Base-by-base conservation (phyloP, 176 grass and related monocot species). In the Oryza nivara region DNA sequence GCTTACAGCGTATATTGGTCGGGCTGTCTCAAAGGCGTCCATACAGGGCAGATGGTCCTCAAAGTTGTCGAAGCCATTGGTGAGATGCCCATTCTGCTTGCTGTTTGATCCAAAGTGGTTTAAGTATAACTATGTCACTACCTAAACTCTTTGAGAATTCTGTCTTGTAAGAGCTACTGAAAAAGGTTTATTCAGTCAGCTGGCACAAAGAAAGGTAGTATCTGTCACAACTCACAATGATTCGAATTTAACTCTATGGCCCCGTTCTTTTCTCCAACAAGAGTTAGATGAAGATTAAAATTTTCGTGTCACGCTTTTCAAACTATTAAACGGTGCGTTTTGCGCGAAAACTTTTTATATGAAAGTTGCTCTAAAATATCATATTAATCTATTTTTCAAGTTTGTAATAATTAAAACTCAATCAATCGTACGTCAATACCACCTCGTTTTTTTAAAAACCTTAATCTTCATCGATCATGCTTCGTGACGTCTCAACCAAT, bases 31-130 rank as follows among this genome's bases (percentile, higher is more conserved):
- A 86, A 83, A 65, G 96, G 96, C 11, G 66, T 94, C 65, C 96
- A 98, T 61, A 82, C 93, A 35, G 96, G 96, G 36, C 77, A 98
- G 84, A 98, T 98, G 96, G 96, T 98, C 54, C 96, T 98, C 70
- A 90, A 92, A 70, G 83, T 98, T 9, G 96, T 98, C 2, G 93
- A 95, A 80, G 96, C 96, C 68, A 98, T 98, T 72, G 96, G 96
- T 96, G 49, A 91, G 77, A 68, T 56, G 2, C 20, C 10, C 7
- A 54, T 48, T 87, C 40, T 71, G 11, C 16, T 58, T 11, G 47
- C 28, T 45, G 19, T 25, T 28, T 71, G 66, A 70, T 49, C 47
- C 47, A 49, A 49, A 49, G 11, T 58, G 54, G 19, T 13, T 9
- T 2, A 20, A 20, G 22, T 12, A 16, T 8, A 25, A 48, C 40